A percentile compares a stretch with the other conserved stretches of the same genome.
Conservation (phyloP, 108 stramenopile species). For the Cyclotella choctawhatcheeana region DNA sequence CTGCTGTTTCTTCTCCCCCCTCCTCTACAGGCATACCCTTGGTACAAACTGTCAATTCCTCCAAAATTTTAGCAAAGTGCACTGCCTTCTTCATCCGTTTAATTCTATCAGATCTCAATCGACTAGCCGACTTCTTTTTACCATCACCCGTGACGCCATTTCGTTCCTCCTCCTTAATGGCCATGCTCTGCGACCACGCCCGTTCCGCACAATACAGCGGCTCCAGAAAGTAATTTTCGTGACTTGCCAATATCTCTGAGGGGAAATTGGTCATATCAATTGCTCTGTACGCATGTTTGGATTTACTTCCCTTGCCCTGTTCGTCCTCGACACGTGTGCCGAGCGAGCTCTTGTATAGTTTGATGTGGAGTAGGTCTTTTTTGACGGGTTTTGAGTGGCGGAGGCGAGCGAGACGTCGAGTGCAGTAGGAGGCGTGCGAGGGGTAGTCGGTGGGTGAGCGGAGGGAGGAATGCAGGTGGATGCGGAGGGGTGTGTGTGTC, state of each 20-base stretch:
- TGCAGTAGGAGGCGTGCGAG: conserved; percentile 68
- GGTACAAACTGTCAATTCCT: conserved; percentile 25
- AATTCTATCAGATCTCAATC: conserved; percentile 50
- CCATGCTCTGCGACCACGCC: conserved; percentile 72
- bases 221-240: conserved; percentile 46
- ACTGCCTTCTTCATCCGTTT: conserved; percentile 69
- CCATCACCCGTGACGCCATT: conserved; percentile 2
- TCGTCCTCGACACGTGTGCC: background rate
- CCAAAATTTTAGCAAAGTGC: conserved; percentile 54
- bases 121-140: conserved; percentile 25
- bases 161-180: conserved; percentile 46
- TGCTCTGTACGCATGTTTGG: conserved; percentile 30
- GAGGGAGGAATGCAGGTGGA: conserved; percentile 43
- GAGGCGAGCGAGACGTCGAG: conserved; percentile 61
- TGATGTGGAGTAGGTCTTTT: conserved; percentile 49
- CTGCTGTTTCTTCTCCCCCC: background rate
- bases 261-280: conserved; percentile 39
- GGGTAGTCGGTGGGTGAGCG: conserved; percentile 21
- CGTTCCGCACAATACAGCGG: conserved; percentile 67
- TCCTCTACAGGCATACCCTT: background rate
- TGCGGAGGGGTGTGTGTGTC: conserved; percentile 20
- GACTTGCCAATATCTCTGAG: conserved; percentile 8
- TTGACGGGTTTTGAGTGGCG: conserved; percentile 52
- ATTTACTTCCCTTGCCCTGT: conserved; percentile 6
- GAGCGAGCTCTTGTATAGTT: conserved; percentile 39